These are phyloP conservation scores for Arthrobotrys megalospora DNA, from an alignment of 2,329 filamentous ascomycete genomes.

Conservation along the genomic window DNA sequence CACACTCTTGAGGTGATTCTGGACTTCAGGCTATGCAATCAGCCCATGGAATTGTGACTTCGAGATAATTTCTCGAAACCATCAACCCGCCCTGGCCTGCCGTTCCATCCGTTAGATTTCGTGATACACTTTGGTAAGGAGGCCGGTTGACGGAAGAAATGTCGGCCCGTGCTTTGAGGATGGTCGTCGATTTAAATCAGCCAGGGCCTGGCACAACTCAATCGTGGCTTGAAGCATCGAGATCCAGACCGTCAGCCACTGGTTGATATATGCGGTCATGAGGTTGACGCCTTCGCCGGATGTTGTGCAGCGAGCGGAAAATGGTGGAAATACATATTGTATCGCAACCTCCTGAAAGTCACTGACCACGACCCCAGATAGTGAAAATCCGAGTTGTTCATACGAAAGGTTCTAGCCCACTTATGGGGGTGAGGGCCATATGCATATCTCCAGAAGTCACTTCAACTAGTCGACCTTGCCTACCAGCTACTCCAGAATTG, in stretches of 20 bases:
- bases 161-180: constrained; percentile 23
- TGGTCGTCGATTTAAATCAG: constrained; percentile 12
- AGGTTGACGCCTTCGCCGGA: constrained; percentile 19
- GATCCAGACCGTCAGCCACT: constrained; percentile 17
- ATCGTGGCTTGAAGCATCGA: constrained; percentile 20
- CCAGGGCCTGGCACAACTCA: constrained; percentile 11
- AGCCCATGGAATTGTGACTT: constrained; percentile 55
- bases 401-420: constrained; percentile 8
- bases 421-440: neutral
- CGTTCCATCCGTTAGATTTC: constrained; percentile 26
- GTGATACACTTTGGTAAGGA: neutral
- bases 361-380: neutral
- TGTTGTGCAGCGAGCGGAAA: constrained; percentile 18
- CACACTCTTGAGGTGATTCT: constrained; percentile 45
- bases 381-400: neutral
- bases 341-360: constrained; percentile 10
- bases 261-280: constrained; percentile 12
- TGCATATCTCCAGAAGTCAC: neutral
- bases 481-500: constrained; percentile 17
- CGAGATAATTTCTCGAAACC: constrained; percentile 32
- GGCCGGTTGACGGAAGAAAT: constrained; percentile 27
- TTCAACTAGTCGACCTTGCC: neutral
- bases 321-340: constrained; percentile 3
- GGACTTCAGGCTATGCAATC: constrained; percentile 55
- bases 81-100: constrained; percentile 1